Percentiles rank a stretch among this genome's conserved stretches.
Conservation (phyloP, 805 yeast species). For the Candida xyloterini region DNA sequence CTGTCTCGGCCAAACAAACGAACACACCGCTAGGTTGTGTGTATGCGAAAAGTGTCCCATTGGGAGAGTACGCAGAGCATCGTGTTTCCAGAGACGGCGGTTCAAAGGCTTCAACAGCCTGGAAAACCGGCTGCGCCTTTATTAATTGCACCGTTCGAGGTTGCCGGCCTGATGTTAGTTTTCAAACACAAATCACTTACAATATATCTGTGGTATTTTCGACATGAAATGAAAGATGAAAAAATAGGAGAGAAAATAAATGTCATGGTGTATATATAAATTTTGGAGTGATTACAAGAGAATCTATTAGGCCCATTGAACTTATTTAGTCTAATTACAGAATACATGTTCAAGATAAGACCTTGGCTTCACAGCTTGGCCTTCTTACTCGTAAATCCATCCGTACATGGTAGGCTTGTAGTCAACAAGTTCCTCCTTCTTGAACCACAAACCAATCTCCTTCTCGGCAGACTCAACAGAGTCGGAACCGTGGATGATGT, state of each 20-base stretch:
- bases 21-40: slow-evolving; percentile 62
- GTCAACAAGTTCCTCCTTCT: slow-evolving; percentile 89
- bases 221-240: slow-evolving; percentile 17
- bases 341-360: not conserved
- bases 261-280: not conserved
- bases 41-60: slow-evolving; percentile 69
- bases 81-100: slow-evolving; percentile 49
- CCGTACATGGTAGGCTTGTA: slow-evolving; percentile 82
- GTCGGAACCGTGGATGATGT: slow-evolving; percentile 99
- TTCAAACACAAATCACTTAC: slow-evolving; percentile 11
- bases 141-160: slow-evolving; percentile 55
- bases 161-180: slow-evolving; percentile 46
- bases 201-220: slow-evolving; percentile 29
- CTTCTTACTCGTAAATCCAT: slow-evolving; percentile 88
- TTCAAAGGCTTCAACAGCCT: slow-evolving; percentile 28
- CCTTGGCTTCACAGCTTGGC: not conserved
- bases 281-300: not conserved
- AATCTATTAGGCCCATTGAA: slow-evolving; percentile 1
- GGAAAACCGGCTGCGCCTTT: slow-evolving; percentile 43
- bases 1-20: slow-evolving; percentile 54
- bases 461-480: slow-evolving; percentile 96
- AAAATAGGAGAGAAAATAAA: slow-evolving; percentile 3
- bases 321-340: not conserved
- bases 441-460: slow-evolving; percentile 98
- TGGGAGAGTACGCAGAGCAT: slow-evolving; percentile 61